Conservation (phyloP, 139 green algal genomes). For the Coccomyxa sp. region DNA sequence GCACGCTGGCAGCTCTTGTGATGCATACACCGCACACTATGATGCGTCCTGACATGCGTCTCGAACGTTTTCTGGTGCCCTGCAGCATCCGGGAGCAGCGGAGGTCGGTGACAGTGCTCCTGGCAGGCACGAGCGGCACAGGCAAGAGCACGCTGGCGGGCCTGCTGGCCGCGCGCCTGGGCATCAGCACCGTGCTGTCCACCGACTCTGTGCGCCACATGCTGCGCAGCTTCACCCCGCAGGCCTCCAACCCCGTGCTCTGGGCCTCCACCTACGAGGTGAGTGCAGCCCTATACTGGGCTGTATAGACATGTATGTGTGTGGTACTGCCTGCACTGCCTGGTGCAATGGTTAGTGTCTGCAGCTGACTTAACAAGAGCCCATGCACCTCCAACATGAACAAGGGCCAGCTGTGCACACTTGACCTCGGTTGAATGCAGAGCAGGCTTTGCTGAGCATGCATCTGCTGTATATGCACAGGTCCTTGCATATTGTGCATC, state of each 20-base stretch:
- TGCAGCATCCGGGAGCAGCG: conserved; percentile 55
- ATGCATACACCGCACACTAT: background rate
- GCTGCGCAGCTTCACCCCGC: conserved; percentile 52
- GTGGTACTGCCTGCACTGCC: no score
- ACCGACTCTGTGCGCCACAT: conserved; percentile 90
- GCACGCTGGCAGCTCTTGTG: conserved; percentile 78
- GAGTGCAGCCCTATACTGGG: no score
- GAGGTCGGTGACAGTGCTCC: conserved; percentile 64
- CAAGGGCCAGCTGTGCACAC: no score
- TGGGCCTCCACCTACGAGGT: conserved; percentile 90
- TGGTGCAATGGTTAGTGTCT: no score
- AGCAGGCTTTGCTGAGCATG: no score
- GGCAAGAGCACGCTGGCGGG: conserved; percentile 94
- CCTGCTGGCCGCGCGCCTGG: conserved; percentile 79
- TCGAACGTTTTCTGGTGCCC: no score
- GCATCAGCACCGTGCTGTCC: conserved; percentile 85
- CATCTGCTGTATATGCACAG: no score
- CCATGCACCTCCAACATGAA: no score
- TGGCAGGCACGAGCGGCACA: conserved; percentile 86
- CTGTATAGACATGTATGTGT: no score
- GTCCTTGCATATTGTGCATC: no score
- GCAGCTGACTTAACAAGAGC: no score
- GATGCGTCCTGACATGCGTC: background rate
- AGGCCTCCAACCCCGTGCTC: conserved; percentile 66
- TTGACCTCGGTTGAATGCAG: no score